Evolutionary conservation across 805 yeast genomes (phyloP).

Genomic region (Yarrowia osloensis): DNA sequence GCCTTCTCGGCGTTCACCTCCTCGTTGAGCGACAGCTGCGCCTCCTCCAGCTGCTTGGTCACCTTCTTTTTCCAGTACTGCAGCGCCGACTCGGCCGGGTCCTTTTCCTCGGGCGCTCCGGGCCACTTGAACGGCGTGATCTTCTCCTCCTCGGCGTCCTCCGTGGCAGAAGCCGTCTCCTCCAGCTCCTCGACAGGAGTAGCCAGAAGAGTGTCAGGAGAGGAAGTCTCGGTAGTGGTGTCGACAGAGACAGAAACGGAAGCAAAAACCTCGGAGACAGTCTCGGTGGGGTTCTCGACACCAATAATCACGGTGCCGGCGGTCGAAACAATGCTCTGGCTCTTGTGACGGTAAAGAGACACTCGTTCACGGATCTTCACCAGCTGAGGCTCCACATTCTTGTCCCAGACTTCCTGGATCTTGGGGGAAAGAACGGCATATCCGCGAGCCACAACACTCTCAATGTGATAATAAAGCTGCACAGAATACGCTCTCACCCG

Average conservation of each 20-base stretch:
- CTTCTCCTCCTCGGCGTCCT: neutral
- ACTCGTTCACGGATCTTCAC: conserved; percentile 37
- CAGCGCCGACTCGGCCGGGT: conserved; percentile 28
- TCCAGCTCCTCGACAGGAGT: neutral
- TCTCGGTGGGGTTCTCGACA: conserved; percentile 25
- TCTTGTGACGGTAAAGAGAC: conserved; percentile 28
- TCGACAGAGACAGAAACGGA: neutral
- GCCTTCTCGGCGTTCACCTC: conserved; percentile 36
- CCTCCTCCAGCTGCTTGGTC: conserved; percentile 36
- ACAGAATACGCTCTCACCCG: neutral
- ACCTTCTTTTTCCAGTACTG: conserved; percentile 37
- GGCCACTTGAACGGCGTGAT: conserved; percentile 29
- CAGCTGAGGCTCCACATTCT: conserved; percentile 38
- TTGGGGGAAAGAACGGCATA: conserved; percentile 32
- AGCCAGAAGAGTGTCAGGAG: neutral
- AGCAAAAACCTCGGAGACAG: neutral
- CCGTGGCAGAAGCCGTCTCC: neutral
- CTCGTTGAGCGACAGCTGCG: conserved; percentile 36
- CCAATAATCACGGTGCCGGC: conserved; percentile 25
- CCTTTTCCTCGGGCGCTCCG: conserved; percentile 3
- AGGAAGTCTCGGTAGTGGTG: neutral
- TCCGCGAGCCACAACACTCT: neutral
- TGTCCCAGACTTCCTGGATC: conserved; percentile 33
- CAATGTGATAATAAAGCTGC: neutral
- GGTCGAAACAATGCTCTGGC: conserved; percentile 17